Evolutionary conservation across 148 eudicot species (phyloP).

Genomic region (Chenopodium berlandieri): DNA sequence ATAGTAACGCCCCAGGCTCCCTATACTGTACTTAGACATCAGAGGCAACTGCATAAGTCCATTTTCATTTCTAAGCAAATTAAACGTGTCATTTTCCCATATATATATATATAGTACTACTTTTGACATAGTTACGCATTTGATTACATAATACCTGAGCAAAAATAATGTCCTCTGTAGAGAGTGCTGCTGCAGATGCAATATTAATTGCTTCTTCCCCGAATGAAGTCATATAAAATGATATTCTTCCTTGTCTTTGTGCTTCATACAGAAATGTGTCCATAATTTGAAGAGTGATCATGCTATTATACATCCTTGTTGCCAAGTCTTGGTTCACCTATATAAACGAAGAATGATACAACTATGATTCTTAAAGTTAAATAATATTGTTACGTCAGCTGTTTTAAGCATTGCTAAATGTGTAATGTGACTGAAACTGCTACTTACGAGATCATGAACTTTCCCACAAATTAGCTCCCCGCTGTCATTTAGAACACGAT

Average conservation of each 20-base stretch:
- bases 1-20: constrained; percentile 76
- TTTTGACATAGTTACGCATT: not conserved
- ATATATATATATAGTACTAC: not conserved
- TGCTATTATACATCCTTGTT: constrained; percentile 60
- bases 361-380: not conserved
- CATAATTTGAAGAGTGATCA: constrained; percentile 91
- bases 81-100: not conserved
- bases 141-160: constrained; percentile 55
- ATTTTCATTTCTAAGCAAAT: not conserved
- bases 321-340: constrained; percentile 67
- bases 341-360: not conserved
- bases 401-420: not conserved
- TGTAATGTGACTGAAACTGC: no score
- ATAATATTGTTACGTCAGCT: not conserved
- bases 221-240: constrained; percentile 66
- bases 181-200: constrained; percentile 88
- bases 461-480: constrained; percentile 33
- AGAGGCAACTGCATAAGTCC: not conserved
- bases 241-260: constrained; percentile 93
- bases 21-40: constrained; percentile 54
- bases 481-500: constrained; percentile 60
- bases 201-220: constrained; percentile 92
- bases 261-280: constrained; percentile 77
- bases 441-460: constrained; percentile 38
- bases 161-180: constrained; percentile 56